Base-by-base conservation (phyloP, 805 yeast species). In the Phaffomyces thermotolerans region DNA sequence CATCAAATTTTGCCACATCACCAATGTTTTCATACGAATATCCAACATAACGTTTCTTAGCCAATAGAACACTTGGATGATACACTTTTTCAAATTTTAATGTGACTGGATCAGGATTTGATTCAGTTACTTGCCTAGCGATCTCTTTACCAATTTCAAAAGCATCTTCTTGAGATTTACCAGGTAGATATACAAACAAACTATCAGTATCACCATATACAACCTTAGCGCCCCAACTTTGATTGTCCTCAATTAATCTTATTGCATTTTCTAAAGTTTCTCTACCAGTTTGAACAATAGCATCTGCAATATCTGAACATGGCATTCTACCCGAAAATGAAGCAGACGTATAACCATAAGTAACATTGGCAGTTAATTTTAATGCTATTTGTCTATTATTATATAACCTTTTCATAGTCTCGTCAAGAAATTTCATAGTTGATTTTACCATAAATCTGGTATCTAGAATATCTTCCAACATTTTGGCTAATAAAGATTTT, bases 151-250 rank as follows among this genome's bases (percentile, higher is more conserved):
- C 99, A 36, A 83, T 67, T 12, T 55, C 60, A 57, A 91, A 89
- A 0, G 98, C 97, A 25, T 89, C 91, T 2, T 66, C 74, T 49
- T 72, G 77, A 0, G 86, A 69, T 54, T 78, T 79, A 0, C 96
- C 96, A 0, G 97, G 97, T 5, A 93, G 69, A 57, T 86, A 84
- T 3, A 93, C 90, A 70, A 93, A 93, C 43, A 93, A 62, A 34
- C 96, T 86, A 62, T 93, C 99, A 0, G 99, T 93, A 59, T 93
- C 99, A 5, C 99, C 98, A 59, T 93, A 93, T 0, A 91, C 96
- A 0, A 93, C 96, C 54, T 84, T 80, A 0, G 96, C 97, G 2
- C 89, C 89, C 86, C 89, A 86, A 22, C 68, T 57, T 3, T 66
- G 59, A 14, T 73, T 66, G 0, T 48, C 47, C 47, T 89, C 95